Base-by-base conservation (phyloP, 1,139 yeast species). In the Diutina mesorugosa region DNA sequence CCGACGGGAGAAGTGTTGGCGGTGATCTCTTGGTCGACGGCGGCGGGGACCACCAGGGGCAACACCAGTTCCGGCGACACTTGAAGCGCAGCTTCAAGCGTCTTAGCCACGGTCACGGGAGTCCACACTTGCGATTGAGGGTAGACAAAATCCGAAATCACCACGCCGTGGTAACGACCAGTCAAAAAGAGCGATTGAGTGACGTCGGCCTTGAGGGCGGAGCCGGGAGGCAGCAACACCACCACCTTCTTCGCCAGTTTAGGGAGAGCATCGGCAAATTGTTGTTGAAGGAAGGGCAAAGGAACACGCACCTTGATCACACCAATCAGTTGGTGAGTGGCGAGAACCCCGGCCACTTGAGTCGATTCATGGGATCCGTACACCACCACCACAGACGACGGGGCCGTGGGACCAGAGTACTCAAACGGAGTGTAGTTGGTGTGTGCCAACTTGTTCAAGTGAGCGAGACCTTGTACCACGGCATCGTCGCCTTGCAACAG, bases 301-400 rank as follows among this genome's bases (percentile, higher is more conserved):
- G 96, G 95, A 56, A 89, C 81, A 69, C 97, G 81, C 56, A 87
- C 82, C 59, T 85, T 78, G 58, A 91, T 69, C 56, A 85, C 79
- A 59, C 95, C 97, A 55, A 81, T 75, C 21, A 66, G 61, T 18
- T 66, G 61, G 6, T 73, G 62, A 45, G 69, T 69, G 45, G 66
- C 61, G 56, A 84, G 72, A 45, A 80, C 74, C 53, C 73, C 70
- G 51, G 78, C 64, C 51, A 88, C 77, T 60, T 83, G 72, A 55
- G 80, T 75, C 18, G 85, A 71, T 66, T 85, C 93, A 54, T 81
- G 72, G 26, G 95, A 77, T 35, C 97, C 96, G 64, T 86, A 84
- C 47, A 84, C 77, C 38, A 90, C 93, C 67, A 88, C 82, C 16
- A 91, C 89, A 41, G 85, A 80, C 54, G 80, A 80, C 8, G 96